These are phyloP conservation scores for Ogataea methanolica DNA, from an alignment of 805 yeast species.

Conservation along the genomic window DNA sequence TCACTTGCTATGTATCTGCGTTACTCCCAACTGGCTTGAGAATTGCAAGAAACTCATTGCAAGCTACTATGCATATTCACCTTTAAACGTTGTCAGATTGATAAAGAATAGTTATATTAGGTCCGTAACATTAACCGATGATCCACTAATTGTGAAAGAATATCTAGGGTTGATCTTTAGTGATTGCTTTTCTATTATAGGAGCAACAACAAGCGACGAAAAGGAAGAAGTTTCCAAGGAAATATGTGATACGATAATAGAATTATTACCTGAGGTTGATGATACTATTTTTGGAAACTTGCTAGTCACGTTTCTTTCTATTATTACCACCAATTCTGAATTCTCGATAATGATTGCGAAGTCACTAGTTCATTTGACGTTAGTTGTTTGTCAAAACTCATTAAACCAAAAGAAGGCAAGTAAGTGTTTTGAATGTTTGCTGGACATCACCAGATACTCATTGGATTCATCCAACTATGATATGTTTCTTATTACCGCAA, in stretches of 20 bases:
- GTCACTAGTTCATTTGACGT: conserved; percentile 9
- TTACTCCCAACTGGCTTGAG: conserved; percentile 47
- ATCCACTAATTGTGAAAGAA: conserved; percentile 6
- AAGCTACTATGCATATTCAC: conserved; percentile 34
- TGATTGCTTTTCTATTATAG: conserved; percentile 7
- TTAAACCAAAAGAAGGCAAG: conserved; percentile 8
- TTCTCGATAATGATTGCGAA: conserved; percentile 4
- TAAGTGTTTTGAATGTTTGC: conserved; percentile 5
- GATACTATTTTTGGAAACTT: conserved; percentile 2
- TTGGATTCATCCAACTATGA: conserved; percentile 9
- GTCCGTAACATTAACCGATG: conserved; percentile 14
- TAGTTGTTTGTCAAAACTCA: conserved; percentile 13
- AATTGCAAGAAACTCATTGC: conserved; percentile 41
- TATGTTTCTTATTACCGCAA: conserved; percentile 42
- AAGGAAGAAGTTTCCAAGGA: background rate
- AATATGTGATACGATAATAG: background rate
- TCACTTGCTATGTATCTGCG: conserved; percentile 50
- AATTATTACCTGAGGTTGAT: conserved; percentile 2
- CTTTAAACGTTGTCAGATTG: conserved; percentile 16
- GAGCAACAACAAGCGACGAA: background rate
- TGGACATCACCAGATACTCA: conserved; percentile 8
- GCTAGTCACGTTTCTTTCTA: conserved; percentile 3
- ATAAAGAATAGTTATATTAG: conserved; percentile 15
- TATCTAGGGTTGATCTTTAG: conserved; percentile 17
- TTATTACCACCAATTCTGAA: conserved; percentile 2